Conservation (phyloP, 2,329 filamentous ascomycete genomes). For the Exophiala viscosa region DNA sequence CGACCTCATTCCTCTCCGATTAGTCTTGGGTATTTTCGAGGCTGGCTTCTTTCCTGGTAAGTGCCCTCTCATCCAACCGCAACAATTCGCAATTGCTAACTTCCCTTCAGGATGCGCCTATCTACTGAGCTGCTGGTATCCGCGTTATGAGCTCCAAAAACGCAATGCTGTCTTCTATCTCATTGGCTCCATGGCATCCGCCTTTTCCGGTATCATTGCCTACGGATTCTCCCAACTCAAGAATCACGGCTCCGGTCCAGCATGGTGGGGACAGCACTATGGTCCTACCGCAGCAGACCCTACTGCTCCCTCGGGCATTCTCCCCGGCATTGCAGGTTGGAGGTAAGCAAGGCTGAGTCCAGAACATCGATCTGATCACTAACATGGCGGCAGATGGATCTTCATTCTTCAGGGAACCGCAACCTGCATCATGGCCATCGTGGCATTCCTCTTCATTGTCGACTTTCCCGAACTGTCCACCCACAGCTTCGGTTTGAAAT, state of each 20-base stretch:
- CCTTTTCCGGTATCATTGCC: conserved; percentile 32
- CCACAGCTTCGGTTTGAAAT: conserved; percentile 26
- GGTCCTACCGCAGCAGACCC: conserved; percentile 24
- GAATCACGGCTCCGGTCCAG: conserved; percentile 21
- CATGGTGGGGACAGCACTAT: conserved; percentile 27
- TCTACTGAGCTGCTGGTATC: conserved; percentile 71
- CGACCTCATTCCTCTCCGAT: conserved; percentile 27
- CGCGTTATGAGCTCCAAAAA: conserved; percentile 36
- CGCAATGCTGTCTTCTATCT: conserved; percentile 48
- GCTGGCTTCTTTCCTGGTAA: conserved; percentile 63
- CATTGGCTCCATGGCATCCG: conserved; percentile 47
- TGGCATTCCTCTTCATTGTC: conserved; percentile 42
- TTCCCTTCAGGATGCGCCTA: conserved; percentile 60
- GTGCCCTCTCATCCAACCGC: neutral
- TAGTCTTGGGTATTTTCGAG: conserved; percentile 62
- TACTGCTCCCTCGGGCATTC: neutral
- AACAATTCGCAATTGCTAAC: neutral
- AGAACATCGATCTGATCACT: neutral
- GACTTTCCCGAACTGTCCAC: conserved; percentile 39
- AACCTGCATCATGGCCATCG: conserved; percentile 41
- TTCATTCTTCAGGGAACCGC: conserved; percentile 37
- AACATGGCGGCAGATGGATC: conserved; percentile 41
- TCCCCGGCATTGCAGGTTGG: conserved; percentile 20
- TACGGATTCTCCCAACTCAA: conserved; percentile 41
- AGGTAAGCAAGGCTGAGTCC: conserved; percentile 8